Evolutionary conservation across 106 monocot species (phyloP), one percentile per base, ranked within the genome.

Genomic region (Cymbidium sinense): DNA sequence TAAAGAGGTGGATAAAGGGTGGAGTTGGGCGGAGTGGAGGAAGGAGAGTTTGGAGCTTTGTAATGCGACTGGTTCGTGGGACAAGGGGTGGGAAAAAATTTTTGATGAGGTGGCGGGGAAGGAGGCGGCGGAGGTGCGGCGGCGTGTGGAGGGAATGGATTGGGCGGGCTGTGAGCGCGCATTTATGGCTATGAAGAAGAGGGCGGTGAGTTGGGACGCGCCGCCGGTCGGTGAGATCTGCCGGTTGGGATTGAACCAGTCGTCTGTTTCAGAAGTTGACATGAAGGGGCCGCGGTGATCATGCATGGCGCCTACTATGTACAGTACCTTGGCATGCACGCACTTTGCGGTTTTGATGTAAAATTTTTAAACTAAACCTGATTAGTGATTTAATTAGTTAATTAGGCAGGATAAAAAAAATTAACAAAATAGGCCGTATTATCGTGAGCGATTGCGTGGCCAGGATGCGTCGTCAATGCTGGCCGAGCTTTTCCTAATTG

Each of bases 21-120:
- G 89, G 89, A 82, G 93, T 79, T 91, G 93, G 96, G 88, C 86
- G 18, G 91, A 91, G 79, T 88, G 84, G 83, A 79, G 80, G 17
- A 17, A 91, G 50, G 89, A 79, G 29, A 89, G 79, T 9, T 18
- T 91, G 76, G 84, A 88, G 79, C 84, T 96, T 0, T 96, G 96
- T 43, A 83, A 96, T 23, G 93, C 83, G 2, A 81, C 82, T 18
- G 70, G 75, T 7, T 78, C 27, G 27, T 93, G 96, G 96, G 87
- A 81, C 65, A 18, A 82, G 1, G n/a, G 84, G 25, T 91, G 94
- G 94, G 89, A 95, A 79, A 34, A 21, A 50, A 13, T 89, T 5
- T 96, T 91, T 64, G 89, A 96, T 72, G 19, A 17, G 33, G 72
- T 87, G 1, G 90, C 89, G 2, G 95, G 95, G 6, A 23, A 79